Base-by-base conservation (phyloP, 2,329 filamentous ascomycete species). In the Xenoacremonium recifei region DNA sequence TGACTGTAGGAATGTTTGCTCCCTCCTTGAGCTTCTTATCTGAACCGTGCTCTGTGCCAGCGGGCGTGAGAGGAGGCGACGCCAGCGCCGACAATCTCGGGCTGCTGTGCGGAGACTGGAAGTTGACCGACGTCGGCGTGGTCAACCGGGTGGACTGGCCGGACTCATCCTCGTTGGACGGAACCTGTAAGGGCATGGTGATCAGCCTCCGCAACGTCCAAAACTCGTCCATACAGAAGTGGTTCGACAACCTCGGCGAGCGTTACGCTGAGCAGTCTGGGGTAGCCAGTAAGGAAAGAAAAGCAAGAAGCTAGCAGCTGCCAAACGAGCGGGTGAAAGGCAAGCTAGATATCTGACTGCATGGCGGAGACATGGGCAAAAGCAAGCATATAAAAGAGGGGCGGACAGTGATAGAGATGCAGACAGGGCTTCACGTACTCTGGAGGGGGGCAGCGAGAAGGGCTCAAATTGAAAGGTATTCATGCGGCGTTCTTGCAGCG, bases 401-500 rank as follows among this genome's bases (percentile, higher is more conserved):
- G 36, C 39, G n/a, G n/a, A n/a, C n/a, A n/a, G n/a, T n/a, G n/a
- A n/a, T n/a, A n/a, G n/a, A n/a, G n/a, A n/a, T n/a, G n/a, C n/a
- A n/a, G n/a, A n/a, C n/a, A 21, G n/a, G 20, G 37, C 42, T 42
- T 37, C 43, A 78, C 85, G 68, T 82, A 92, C 89, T 68, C 88
- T 80, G 34, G 89, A 92, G 21, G 80, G 77, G 27, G 93, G 92
- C 39, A 97, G 75, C 25, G 93, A 97, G 50, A 96, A 84, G 23
- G 92, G 85, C 63, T 96, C 91, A 60, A 91, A 97, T 32, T 86
- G 84, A 67, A 89, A 95, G 61, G 90, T 88, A 61, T 86, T 87
- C 73, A 95, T 81, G 50, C 91, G 82, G 43, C 82, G 79, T 56
- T 91, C 85, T 69, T 96, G 91, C 47, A 96, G 76, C 55, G 85